Evolutionary conservation across 1,139 yeast genomes (phyloP).

Genomic region (Blastobotrys elegans): DNA sequence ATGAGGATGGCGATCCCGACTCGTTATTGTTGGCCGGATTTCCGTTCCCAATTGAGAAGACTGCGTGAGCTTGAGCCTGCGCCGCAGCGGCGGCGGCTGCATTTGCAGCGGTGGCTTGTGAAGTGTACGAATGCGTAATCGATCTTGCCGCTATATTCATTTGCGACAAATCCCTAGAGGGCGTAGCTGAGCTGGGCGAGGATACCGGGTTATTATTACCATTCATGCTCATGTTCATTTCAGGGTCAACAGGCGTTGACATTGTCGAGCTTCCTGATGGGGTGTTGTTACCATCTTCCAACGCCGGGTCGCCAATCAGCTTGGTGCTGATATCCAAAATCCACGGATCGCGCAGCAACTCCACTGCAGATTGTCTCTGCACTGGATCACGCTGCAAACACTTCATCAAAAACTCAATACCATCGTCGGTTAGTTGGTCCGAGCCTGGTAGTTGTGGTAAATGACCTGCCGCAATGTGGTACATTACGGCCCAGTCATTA

Average conservation of each 20-base stretch:
- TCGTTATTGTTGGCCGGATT: background rate
- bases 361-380: constrained; percentile 77
- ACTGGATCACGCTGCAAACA: constrained; percentile 83
- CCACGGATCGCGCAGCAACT: constrained; percentile 84
- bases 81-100: constrained; percentile 11
- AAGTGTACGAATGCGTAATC: constrained; percentile 6
- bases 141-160: constrained; percentile 10
- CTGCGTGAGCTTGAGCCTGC: constrained; percentile 1
- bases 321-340: constrained; percentile 27
- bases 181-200: background rate
- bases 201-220: background rate
- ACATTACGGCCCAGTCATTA: constrained; percentile 98
- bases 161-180: constrained; percentile 7
- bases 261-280: background rate
- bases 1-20: background rate
- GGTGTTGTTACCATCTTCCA: background rate
- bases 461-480: constrained; percentile 95
- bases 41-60: background rate
- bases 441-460: constrained; percentile 77
- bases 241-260: no score
- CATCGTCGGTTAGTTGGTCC: constrained; percentile 72
- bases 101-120: constrained; percentile 5
- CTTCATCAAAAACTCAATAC: constrained; percentile 63
- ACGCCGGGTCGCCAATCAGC: constrained; percentile 13
- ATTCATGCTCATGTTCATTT: background rate